Evolutionary conservation across 163 green algal species (phyloP), one percentile per base, ranked within the genome.

Genomic region (Picocystis sp.): DNA sequence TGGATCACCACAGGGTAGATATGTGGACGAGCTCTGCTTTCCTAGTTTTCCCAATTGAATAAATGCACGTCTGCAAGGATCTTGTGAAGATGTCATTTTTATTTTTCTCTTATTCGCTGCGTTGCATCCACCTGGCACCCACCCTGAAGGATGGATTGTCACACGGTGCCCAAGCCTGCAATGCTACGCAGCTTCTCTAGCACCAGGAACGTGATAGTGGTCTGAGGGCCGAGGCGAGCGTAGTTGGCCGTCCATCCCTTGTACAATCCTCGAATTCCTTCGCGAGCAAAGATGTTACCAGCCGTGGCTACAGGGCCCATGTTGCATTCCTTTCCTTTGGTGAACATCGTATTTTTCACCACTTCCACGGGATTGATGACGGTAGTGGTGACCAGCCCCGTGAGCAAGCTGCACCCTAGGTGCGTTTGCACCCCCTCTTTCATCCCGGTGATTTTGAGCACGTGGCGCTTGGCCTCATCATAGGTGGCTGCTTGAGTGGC

Each of bases 231-330:
- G 41, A 93, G 61, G 12, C 85, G 67, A 3, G 78, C 68, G 49
- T 87, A 94, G 54, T 87, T 85, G 9, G 83, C 82, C 10, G 65
- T 62, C 80, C 82, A 94, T 11, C 84, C 84, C 50, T 84, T 81
- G 63, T 89, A 78, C 24, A 93, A 73, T 5, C 71, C 83, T 0
- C 23, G 47, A 5, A 68, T 1, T 1, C 84, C 84, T 23, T 86
- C 71, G 15, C 57, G 52, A 47, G 24, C 45, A 3, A 82, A 22
- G 34, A 89, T 73, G 15, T 78, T 65, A 1, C 22, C 13, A 6
- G 73, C 61, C 53, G 73, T 84, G 11, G 65, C 45, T 9, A 81
- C 38, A 9, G 75, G 66, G 0, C 66, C 68, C 15, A 22, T 47
- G 17, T 23, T 23, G 65, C 67, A 77, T 22, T 64, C 44, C 29